A percentile compares a stretch with the other conserved stretches of the same genome.
Conservation (phyloP, 2,329 filamentous ascomycete species). For the Phialocephala sp. region DNA sequence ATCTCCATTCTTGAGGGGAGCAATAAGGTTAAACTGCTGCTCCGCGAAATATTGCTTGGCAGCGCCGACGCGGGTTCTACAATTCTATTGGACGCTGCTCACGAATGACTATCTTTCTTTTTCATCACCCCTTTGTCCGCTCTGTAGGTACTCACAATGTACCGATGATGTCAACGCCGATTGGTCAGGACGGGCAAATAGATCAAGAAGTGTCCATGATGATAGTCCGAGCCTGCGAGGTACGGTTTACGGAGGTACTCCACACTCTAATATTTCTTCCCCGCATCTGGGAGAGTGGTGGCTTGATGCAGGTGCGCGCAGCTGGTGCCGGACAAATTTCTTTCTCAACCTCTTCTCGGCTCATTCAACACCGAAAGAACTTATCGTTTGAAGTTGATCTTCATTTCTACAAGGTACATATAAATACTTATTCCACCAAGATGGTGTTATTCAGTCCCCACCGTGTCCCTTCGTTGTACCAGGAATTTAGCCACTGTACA, state of each 20-base stretch:
- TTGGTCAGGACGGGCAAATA: neutral
- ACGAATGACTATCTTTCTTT: neutral
- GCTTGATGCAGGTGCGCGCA: conserved; percentile 13
- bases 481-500: neutral
- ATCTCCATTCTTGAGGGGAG: neutral
- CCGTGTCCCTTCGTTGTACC: neutral
- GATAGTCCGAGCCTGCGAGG: neutral
- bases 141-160: neutral
- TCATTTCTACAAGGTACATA: neutral
- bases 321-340: conserved; percentile 20
- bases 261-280: conserved; percentile 5
- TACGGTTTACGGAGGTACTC: neutral
- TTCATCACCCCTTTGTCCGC: neutral
- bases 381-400: neutral
- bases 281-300: conserved; percentile 11
- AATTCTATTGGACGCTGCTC: neutral
- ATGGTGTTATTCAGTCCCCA: neutral
- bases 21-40: conserved; percentile 5
- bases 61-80: neutral
- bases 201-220: neutral
- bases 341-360: neutral
- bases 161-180: neutral
- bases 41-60: neutral
- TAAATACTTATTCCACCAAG: neutral
- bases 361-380: conserved; percentile 1